phyloP scores from a whole-genome alignment of 345 rosid species.

The Zanthoxylum bungeanum region DNA sequence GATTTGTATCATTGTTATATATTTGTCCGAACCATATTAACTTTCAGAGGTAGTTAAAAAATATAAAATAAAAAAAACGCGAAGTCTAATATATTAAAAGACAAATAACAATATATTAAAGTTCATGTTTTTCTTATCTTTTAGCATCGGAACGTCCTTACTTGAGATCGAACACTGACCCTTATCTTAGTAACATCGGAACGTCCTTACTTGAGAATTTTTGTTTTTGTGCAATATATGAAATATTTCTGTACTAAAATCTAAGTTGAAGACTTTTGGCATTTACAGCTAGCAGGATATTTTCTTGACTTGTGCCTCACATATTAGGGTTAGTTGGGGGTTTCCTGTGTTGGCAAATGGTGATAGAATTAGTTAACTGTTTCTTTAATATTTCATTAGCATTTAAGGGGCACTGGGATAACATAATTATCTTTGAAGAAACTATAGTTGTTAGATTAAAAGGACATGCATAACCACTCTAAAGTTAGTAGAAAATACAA shows the following conservation, averaged over 20 bases:
- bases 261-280: not conserved
- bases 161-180: no score
- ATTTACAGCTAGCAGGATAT: not conserved
- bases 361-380: constrained; percentile 19
- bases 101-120: no score
- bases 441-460: not conserved
- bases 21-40: not conserved
- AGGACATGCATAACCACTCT: not conserved
- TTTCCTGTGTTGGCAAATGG: constrained; percentile 5
- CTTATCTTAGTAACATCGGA: no score
- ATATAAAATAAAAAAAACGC: no score
- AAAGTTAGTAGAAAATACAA: not conserved
- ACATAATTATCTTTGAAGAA: not conserved
- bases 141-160: no score
- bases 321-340: constrained; percentile 27
- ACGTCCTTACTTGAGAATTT: no score
- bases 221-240: not conserved
- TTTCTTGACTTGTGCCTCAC: not conserved
- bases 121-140: no score
- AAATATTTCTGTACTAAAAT: not conserved
- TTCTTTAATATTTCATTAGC: no score
- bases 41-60: no score
- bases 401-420: not conserved
- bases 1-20: not conserved
- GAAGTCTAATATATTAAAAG: no score